A percentile compares a stretch with the other conserved stretches of the same genome.
Evolutionary conservation across 192 early-diverging fungal species (phyloP).

Genomic region (Kickxella alabastrina): DNA sequence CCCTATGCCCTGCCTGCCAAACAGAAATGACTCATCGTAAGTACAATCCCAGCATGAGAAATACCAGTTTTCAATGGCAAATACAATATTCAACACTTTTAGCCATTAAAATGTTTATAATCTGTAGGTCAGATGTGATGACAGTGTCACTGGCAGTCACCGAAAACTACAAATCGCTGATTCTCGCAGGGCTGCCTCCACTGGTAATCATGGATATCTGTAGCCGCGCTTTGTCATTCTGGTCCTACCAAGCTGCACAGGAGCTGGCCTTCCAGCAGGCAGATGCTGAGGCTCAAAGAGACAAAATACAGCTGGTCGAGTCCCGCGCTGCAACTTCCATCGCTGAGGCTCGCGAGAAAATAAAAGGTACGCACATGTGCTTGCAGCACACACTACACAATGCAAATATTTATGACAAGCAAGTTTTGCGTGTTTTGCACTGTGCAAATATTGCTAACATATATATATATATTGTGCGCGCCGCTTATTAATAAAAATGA

Average conservation of each 20-base stretch:
- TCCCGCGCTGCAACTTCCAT: constrained; percentile 14
- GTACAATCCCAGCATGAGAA: neutral
- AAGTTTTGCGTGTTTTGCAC: too few relatives aligned
- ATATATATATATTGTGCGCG: too few relatives aligned
- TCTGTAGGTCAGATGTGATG: constrained; percentile 50
- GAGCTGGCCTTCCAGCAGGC: constrained; percentile 49
- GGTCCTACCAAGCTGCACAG: constrained; percentile 63
- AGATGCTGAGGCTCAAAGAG: constrained; percentile 20
- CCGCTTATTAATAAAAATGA: neutral
- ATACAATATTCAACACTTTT: too few relatives aligned
- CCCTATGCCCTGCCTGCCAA: constrained; percentile 64
- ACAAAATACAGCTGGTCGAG: constrained; percentile 36
- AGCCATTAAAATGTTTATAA: too few relatives aligned
- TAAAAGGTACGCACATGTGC: constrained; percentile 26
- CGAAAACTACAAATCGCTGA: constrained; percentile 63
- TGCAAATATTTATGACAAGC: too few relatives aligned
- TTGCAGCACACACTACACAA: too few relatives aligned
- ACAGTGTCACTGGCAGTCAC: constrained; percentile 56
- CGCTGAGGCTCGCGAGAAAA: constrained; percentile 6
- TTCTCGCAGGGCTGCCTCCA: constrained; percentile 65
- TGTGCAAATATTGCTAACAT: too few relatives aligned
- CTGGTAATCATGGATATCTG: constrained; percentile 63
- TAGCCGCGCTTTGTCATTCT: constrained; percentile 60
- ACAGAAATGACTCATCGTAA: constrained; percentile 54
- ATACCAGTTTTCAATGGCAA: neutral